Percentiles rank a stretch among this genome's conserved stretches.
Conservation (phyloP, 2,329 filamentous ascomycete genomes). For the Hawksworthiomyces lignivorus region DNA sequence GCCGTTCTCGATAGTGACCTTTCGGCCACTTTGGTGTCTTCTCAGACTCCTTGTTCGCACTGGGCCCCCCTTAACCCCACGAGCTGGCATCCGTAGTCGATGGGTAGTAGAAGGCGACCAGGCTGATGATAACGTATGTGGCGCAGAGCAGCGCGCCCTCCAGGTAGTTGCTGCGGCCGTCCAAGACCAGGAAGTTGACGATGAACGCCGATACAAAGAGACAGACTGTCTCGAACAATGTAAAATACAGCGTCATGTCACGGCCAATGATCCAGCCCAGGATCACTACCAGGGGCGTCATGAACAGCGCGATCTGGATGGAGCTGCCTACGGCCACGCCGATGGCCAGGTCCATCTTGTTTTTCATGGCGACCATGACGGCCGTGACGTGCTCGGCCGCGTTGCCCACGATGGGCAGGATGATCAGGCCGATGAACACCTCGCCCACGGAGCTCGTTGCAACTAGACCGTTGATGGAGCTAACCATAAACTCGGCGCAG, state of each 20-base stretch:
- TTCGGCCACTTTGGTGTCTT: too few species aligned
- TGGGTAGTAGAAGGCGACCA: conserved; percentile 62
- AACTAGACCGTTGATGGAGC: conserved; percentile 58
- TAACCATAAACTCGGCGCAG: conserved; percentile 65
- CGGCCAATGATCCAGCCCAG: conserved; percentile 62
- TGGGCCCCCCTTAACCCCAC: too few species aligned
- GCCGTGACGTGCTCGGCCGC: conserved; percentile 67
- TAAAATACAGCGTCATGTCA: conserved; percentile 77
- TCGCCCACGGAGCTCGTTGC: conserved; percentile 49
- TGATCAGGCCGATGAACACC: conserved; percentile 63
- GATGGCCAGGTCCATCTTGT: conserved; percentile 70
- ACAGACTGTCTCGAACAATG: conserved; percentile 80
- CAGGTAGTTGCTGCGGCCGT: conserved; percentile 79
- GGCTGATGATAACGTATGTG: conserved; percentile 59
- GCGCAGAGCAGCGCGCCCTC: conserved; percentile 65
- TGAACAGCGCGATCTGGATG: conserved; percentile 65
- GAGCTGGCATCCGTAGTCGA: conserved; percentile 5
- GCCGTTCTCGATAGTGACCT: too few species aligned
- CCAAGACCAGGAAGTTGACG: conserved; percentile 79
- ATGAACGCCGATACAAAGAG: conserved; percentile 79
- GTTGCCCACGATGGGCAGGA: conserved; percentile 66
- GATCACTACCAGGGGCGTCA: conserved; percentile 63
- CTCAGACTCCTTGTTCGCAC: too few species aligned
- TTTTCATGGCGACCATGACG: conserved; percentile 62
- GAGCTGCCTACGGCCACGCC: conserved; percentile 63